These are phyloP conservation scores for Tolypocladium capitatum DNA, from an alignment of 2,329 filamentous ascomycete species.

Conservation along the genomic window DNA sequence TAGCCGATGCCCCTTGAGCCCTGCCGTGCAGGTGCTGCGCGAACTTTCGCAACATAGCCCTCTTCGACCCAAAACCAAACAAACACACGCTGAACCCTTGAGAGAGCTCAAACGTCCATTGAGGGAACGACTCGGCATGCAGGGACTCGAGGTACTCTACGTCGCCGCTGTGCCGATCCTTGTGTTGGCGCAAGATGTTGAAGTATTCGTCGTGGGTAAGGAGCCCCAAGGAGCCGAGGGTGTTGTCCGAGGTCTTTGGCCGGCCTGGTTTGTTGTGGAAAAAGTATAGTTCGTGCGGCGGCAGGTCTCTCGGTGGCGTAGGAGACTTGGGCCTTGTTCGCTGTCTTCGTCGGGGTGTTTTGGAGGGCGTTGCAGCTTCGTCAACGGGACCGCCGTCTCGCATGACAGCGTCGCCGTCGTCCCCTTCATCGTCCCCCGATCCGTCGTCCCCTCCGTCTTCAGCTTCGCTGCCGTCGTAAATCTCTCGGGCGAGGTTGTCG, in stretches of 20 bases:
- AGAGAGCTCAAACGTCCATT: conserved; percentile 84
- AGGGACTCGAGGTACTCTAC: conserved; percentile 58
- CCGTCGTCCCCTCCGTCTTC: conserved; percentile 40
- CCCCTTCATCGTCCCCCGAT: conserved; percentile 39
- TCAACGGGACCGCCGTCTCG: conserved; percentile 6
- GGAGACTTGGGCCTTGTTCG: conserved; percentile 42
- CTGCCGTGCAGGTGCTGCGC: conserved; percentile 49
- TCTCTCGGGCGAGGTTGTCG: conserved; percentile 8
- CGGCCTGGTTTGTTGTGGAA: conserved; percentile 76
- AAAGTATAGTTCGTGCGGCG: conserved; percentile 86
- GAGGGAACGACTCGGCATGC: conserved; percentile 70
- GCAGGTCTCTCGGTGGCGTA: conserved; percentile 68
- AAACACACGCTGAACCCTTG: conserved; percentile 82
- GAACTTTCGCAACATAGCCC: conserved; percentile 59
- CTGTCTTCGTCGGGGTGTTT: conserved; percentile 17
- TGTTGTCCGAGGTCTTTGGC: conserved; percentile 78
- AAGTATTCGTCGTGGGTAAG: conserved; percentile 93
- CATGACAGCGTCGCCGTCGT: conserved; percentile 19
- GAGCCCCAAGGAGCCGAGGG: conserved; percentile 57
- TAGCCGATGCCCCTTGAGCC: conserved; percentile 16
- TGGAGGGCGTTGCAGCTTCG: conserved; percentile 31
- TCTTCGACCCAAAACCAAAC: conserved; percentile 88
- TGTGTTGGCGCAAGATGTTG: conserved; percentile 42
- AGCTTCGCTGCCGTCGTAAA: conserved; percentile 50
- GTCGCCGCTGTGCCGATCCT: conserved; percentile 58